A percentile compares a stretch with the other conserved stretches of the same genome.
Evolutionary conservation across 345 rosid species (phyloP).

Genomic region (Linum lewisii): DNA sequence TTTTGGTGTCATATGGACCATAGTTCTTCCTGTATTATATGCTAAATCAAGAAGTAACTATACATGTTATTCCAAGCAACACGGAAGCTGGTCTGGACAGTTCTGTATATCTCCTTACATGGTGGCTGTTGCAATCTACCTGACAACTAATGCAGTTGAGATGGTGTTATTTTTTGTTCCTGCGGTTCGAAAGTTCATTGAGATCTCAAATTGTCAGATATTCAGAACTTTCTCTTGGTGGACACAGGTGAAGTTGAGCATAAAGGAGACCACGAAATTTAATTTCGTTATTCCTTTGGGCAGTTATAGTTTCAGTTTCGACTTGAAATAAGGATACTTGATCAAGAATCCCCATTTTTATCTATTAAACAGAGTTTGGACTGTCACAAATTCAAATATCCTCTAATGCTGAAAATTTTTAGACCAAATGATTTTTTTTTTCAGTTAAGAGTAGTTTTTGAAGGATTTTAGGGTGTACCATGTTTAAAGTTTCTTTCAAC

Average conservation of each 20-base stretch:
- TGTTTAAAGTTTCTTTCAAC: too few relatives aligned
- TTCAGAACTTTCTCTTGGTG: slow-evolving; percentile 60
- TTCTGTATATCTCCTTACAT: slow-evolving; percentile 77
- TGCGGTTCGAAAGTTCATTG: slow-evolving; percentile 64
- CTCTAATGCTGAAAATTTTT: too few relatives aligned
- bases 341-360: too few relatives aligned
- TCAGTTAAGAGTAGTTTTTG: too few relatives aligned
- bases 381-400: too few relatives aligned
- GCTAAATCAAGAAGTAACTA: slow-evolving; percentile 68
- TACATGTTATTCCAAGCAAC: slow-evolving; percentile 52
- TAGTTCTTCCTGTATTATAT: slow-evolving; percentile 68
- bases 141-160: slow-evolving; percentile 59
- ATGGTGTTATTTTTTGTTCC: slow-evolving; percentile 85
- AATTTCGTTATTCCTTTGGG: neutral
- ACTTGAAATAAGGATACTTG: too few relatives aligned
- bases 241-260: slow-evolving; percentile 51
- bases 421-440: too few relatives aligned
- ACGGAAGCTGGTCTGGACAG: slow-evolving; percentile 71
- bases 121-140: slow-evolving; percentile 68
- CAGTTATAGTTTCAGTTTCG: neutral
- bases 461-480: too few relatives aligned
- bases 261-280: neutral
- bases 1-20: slow-evolving; percentile 65
- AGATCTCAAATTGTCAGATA: slow-evolving; percentile 59
- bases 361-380: too few relatives aligned